Evolutionary conservation across 2,329 filamentous ascomycete species (phyloP), one percentile per base, ranked within the genome.

Genomic region (Thermoascus crustaceus): DNA sequence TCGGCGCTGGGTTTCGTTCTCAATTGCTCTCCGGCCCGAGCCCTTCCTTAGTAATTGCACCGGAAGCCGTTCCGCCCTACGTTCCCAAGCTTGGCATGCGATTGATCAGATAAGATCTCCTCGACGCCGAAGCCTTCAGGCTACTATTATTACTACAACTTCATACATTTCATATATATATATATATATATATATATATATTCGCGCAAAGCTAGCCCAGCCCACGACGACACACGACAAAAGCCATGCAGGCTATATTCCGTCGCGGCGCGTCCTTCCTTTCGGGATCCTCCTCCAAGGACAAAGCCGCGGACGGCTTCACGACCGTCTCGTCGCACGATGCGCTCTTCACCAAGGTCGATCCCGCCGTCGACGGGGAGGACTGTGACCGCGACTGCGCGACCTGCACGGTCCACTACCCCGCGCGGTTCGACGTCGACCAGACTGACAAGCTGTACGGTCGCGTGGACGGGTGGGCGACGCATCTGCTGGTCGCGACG

Each of bases 401-500:
- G 16, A 78, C 70, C 45, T 96, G 91, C 69, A 76, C 78, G 9
- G 71, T 89, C 46, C 74, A 78, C 41, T 93, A 88, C 56, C 89
- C 89, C 23, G 78, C 80, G 53, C 76, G 75, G 46, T 81, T 77
- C 55, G 67, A 68, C 3, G 77, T 94, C 37, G 83, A 96, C 38
- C 75, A 82, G 57, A 66, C 72, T 5, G 86, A 94, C 55, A 68
- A 79, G 49, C 66, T 98, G 32, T 96, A 93, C 55, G 91, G 89
- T 1, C 71, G 83, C 40, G 75, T 95, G 43, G 84, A 86, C 53
- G 85, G 79, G 22, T 96, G 86, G 83, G 80, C 77, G 52, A 91
- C 87, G 13, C 91, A 98, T 63, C 57, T 94, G 42, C 68, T 98
- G 20, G 86, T 96, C 10, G 91, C 86, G 16, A 98, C 91, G n/a